These are phyloP conservation scores for Diaporthe eres DNA, from an alignment of 2,329 filamentous ascomycete species.

Conservation along the genomic window DNA sequence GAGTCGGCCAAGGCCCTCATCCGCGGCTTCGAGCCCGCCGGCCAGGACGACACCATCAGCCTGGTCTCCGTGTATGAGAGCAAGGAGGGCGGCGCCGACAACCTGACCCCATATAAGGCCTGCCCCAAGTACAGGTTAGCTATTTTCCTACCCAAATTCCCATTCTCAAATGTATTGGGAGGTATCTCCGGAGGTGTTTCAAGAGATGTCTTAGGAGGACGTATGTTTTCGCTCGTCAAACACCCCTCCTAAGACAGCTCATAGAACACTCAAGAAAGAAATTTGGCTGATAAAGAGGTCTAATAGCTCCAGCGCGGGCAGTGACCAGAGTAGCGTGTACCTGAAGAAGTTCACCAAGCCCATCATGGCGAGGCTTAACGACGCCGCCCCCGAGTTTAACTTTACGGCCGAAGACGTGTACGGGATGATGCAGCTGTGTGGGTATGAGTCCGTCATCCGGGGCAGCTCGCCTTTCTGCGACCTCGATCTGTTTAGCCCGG, in stretches of 20 bases:
- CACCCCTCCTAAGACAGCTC: too few relatives aligned
- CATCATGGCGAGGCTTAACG: constrained; percentile 70
- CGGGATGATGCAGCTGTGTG: constrained; percentile 76
- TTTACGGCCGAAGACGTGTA: constrained; percentile 75
- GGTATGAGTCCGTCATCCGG: constrained; percentile 75
- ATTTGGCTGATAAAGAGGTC: too few relatives aligned
- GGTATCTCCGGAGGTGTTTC: too few relatives aligned
- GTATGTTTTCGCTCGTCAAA: too few relatives aligned
- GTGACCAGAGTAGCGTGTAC: constrained; percentile 66
- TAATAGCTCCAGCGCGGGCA: constrained; percentile 65
- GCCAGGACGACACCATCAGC: constrained; percentile 65
- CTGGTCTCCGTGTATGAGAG: constrained; percentile 70
- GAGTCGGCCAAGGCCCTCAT: constrained; percentile 72
- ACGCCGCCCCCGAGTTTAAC: constrained; percentile 69
- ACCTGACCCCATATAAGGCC: constrained; percentile 74
- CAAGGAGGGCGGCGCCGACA: constrained; percentile 69
- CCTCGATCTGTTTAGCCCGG: constrained; percentile 69
- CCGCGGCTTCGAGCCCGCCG: constrained; percentile 63
- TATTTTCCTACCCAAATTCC: too few relatives aligned
- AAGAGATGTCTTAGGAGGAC: too few relatives aligned
- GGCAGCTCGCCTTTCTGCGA: constrained; percentile 74
- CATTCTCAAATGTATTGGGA: too few relatives aligned
- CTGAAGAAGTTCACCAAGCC: constrained; percentile 70
- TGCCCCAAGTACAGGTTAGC: constrained; percentile 68
- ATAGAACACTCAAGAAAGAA: too few relatives aligned